phyloP scores from a whole-genome alignment of 352 stramenopile genomes.

The Phytopythium aichiense region DNA sequence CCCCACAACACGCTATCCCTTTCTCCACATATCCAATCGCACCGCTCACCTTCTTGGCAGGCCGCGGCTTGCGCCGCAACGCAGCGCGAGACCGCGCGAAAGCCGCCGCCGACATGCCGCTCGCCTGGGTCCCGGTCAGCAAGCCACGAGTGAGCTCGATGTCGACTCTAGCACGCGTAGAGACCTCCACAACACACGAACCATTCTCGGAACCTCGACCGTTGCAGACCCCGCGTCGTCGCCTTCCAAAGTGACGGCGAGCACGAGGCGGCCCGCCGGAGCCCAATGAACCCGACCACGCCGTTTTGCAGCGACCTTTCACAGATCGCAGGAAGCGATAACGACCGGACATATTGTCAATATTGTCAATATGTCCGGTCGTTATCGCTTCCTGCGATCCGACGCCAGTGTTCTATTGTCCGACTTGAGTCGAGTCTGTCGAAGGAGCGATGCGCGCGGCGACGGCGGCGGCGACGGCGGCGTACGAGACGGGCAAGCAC shows the following conservation, averaged over 20 bases:
- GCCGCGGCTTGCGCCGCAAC: conserved; percentile 51
- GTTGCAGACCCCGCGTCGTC: too few species aligned
- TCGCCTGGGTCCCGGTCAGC: not conserved
- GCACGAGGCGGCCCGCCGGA: too few species aligned
- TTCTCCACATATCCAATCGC: not conserved
- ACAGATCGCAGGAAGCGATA: too few species aligned
- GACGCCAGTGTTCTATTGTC: too few species aligned
- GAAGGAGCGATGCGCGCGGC: conserved; percentile 11
- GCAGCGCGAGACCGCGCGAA: conserved; percentile 60
- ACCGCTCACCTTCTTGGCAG: conserved; percentile 52
- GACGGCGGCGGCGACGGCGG: conserved; percentile 28
- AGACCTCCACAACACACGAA: not conserved
- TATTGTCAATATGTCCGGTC: too few species aligned
- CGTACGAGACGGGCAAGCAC: conserved; percentile 71
- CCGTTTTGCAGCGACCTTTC: too few species aligned
- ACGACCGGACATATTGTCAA: too few species aligned
- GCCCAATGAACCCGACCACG: too few species aligned
- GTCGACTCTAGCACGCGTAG: not conserved
- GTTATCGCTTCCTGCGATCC: too few species aligned
- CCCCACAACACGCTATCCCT: not conserved
- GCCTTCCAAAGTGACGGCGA: too few species aligned
- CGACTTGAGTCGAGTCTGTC: conserved; percentile 10
- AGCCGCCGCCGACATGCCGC: conserved; percentile 47
- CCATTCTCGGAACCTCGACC: not conserved
- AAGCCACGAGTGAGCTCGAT: too few species aligned